Evolutionary conservation across 805 yeast genomes (phyloP).

Genomic region (Saturnispora silvae): DNA sequence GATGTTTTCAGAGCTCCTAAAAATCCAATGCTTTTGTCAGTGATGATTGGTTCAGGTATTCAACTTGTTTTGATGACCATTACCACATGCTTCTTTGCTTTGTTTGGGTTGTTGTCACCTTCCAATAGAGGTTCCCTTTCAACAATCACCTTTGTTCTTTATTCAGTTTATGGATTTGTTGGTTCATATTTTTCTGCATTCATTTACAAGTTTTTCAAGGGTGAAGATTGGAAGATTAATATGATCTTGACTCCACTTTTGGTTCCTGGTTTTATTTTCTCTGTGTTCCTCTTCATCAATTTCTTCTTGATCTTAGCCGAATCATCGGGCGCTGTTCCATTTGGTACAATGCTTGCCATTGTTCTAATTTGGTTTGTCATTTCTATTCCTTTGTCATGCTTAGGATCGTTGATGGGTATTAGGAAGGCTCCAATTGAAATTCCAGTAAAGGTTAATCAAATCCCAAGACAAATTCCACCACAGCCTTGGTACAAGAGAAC

Average conservation of each 20-base stretch:
- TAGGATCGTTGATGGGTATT: slow-evolving; percentile 74
- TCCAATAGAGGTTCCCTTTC: slow-evolving; percentile 90
- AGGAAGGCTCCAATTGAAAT: slow-evolving; percentile 33
- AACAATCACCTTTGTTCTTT: slow-evolving; percentile 79
- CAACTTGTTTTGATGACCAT: slow-evolving; percentile 73
- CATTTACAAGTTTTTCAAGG: slow-evolving; percentile 81
- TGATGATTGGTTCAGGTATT: slow-evolving; percentile 78
- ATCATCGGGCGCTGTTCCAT: slow-evolving; percentile 92
- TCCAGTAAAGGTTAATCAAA: slow-evolving; percentile 90
- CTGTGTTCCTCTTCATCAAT: slow-evolving; percentile 58
- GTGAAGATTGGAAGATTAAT: slow-evolving; percentile 83
- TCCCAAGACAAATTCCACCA: slow-evolving; percentile 89
- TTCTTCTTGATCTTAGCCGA: slow-evolving; percentile 66
- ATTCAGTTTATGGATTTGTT: slow-evolving; percentile 67
- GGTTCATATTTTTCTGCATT: slow-evolving; percentile 86
- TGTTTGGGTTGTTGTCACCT: slow-evolving; percentile 84
- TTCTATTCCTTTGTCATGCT: slow-evolving; percentile 73
- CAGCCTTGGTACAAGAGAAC: slow-evolving; percentile 79
- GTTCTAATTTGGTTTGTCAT: slow-evolving; percentile 76
- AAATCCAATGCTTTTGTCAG: slow-evolving; percentile 59
- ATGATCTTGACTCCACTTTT: slow-evolving; percentile 71
- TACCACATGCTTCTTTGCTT: slow-evolving; percentile 68
- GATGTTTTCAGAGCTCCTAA: slow-evolving; percentile 86
- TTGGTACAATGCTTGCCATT: slow-evolving; percentile 78
- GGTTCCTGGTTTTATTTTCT: slow-evolving; percentile 73